Percentiles rank a stretch among this genome's conserved stretches.
Evolutionary conservation across 129 eudicot genomes (phyloP).

Genomic region (Pittosporum tobira): DNA sequence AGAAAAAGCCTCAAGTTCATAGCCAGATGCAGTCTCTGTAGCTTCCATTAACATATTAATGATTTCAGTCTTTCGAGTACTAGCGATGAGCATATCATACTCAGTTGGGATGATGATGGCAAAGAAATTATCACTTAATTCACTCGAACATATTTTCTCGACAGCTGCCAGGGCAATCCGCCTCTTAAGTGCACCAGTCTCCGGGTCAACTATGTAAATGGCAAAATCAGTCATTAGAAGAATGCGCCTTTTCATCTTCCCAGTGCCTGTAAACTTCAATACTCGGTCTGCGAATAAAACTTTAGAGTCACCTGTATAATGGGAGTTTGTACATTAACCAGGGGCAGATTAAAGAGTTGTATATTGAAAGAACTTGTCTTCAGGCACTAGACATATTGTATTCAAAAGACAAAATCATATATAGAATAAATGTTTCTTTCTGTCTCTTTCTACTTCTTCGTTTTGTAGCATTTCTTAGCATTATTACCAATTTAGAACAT

Average conservation of each 20-base stretch:
- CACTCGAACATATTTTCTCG: constrained; percentile 79
- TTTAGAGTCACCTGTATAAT: constrained; percentile 58
- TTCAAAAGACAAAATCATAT: too few relatives aligned
- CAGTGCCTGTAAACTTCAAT: constrained; percentile 79
- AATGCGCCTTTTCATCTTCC: constrained; percentile 72
- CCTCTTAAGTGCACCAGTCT: constrained; percentile 60
- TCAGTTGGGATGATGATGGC: constrained; percentile 84
- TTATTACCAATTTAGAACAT: too few relatives aligned
- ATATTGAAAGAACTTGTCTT: neutral
- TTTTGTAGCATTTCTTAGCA: too few relatives aligned
- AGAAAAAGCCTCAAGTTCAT: constrained; percentile 58
- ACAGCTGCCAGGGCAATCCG: constrained; percentile 85
- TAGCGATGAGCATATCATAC: constrained; percentile 86
- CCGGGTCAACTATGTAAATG: constrained; percentile 71
- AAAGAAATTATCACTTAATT: constrained; percentile 73
- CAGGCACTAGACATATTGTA: neutral
- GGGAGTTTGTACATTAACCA: constrained; percentile 3
- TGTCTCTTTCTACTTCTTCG: too few relatives aligned
- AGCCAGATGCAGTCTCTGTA: constrained; percentile 65
- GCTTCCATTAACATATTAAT: constrained; percentile 61
- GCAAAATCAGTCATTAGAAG: constrained; percentile 65
- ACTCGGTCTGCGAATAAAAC: constrained; percentile 80
- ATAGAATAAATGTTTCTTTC: neutral
- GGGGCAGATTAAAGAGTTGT: neutral
- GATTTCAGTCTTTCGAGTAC: constrained; percentile 82